Conservation (phyloP, 495 filamentous ascomycete genomes). For the Saxophila tyrrhenica region DNA sequence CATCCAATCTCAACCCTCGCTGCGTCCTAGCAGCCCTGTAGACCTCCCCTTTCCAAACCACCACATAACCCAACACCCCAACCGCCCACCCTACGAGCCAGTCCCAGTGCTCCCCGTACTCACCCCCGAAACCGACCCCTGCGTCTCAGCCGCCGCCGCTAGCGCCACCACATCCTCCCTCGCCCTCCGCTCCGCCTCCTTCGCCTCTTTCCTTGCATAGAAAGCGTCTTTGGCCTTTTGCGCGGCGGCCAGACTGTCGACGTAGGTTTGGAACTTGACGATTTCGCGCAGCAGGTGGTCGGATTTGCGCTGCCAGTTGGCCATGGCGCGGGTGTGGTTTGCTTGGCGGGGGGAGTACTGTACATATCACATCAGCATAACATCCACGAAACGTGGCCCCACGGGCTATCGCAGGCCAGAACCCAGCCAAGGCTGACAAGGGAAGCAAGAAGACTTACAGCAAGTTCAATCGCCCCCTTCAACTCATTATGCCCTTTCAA, state of each 20-base stretch:
- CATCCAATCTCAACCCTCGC: too few species aligned
- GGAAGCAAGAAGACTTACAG: constrained; percentile 44
- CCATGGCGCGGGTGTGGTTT: constrained; percentile 71
- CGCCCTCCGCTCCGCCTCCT: constrained; percentile 7
- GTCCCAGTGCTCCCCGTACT: background rate
- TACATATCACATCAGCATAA: background rate
- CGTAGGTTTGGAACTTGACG: constrained; percentile 91
- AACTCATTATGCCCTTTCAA: constrained; percentile 72
- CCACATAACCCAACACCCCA: background rate
- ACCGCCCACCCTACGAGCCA: background rate
- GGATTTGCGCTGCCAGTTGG: constrained; percentile 94
- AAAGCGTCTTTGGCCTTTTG: constrained; percentile 47
- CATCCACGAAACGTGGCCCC: background rate
- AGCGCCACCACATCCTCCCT: background rate
- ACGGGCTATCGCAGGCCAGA: background rate
- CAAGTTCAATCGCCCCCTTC: constrained; percentile 54
- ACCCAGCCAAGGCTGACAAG: too few species aligned
- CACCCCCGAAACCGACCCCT: background rate
- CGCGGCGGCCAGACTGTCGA: constrained; percentile 61
- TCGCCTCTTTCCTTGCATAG: constrained; percentile 21
- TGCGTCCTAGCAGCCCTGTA: too few species aligned
- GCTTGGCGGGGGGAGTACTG: constrained; percentile 73
- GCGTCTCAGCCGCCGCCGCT: background rate
- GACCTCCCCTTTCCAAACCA: background rate
- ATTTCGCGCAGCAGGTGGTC: constrained; percentile 87